Evolutionary conservation across 345 rosid species (phyloP).

Genomic region (Eucalyptus pauciflora): DNA sequence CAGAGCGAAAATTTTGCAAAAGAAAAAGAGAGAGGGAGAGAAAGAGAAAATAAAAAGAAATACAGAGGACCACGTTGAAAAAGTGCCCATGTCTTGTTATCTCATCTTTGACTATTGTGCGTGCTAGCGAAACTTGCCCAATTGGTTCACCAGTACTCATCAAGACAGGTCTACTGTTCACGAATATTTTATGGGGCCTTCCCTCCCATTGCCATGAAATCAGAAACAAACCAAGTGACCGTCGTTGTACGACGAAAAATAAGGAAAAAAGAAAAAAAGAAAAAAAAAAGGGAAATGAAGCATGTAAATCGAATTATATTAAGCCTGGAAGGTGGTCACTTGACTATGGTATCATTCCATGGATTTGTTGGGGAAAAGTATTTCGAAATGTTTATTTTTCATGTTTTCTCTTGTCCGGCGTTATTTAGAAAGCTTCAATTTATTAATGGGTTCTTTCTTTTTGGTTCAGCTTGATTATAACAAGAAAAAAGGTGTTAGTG

Average conservation of each 20-base stretch:
- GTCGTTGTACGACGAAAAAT: neutral
- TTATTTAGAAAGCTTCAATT: neutral
- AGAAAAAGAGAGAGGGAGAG: neutral
- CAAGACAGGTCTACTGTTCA: neutral
- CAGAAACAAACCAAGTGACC: neutral
- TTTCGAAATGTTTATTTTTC: neutral
- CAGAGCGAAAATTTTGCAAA: neutral
- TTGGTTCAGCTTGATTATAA: neutral
- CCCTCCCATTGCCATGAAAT: neutral
- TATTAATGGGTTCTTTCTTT: neutral
- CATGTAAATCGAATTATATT: neutral
- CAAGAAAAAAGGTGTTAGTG: neutral
- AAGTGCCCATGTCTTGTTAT: neutral
- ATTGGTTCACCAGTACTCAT: neutral
- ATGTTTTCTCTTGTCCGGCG: neutral
- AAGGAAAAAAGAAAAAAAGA: neutral
- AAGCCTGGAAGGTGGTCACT: neutral
- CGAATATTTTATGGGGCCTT: neutral
- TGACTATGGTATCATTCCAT: neutral
- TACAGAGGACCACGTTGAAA: neutral
- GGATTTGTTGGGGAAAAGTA: neutral
- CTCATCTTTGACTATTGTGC: neutral
- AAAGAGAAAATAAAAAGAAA: neutral
- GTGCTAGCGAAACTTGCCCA: neutral
- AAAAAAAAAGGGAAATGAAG: neutral